Base-by-base conservation (phyloP, 1,284 basidiomycete species). In the Neonothopanus nambi region DNA sequence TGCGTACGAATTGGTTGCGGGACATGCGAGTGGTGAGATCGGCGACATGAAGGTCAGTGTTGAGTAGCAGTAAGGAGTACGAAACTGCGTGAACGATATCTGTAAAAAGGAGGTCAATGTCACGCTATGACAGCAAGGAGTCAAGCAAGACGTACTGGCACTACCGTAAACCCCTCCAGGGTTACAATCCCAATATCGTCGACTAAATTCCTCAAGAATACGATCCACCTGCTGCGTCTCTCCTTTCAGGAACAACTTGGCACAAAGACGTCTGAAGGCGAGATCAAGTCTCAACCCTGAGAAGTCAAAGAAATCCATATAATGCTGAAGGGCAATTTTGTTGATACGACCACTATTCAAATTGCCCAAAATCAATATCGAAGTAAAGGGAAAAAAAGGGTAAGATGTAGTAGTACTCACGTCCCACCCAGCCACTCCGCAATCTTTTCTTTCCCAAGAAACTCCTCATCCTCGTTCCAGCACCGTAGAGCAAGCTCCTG, bases 141-240 rank as follows among this genome's bases (percentile, higher is more conserved):
- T 18, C 20, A 49, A 45, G 17, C 46, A 53, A 33, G 48, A 67
- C 89, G 66, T 63, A 93, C 93, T 89, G 4, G 91, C 78, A 59
- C 85, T 91, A 26, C 92, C 91, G 67, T 91, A 95, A 6, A 93
- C 65, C 21, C 84, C 82, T 2, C 74, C 75, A 0, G 91, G 88
- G 67, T 99, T 98, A 67, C 93, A 95, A 48, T 94, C 87, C 81
- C 87, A 95, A 70, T 91, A 99, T 7, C 93, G 82, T 42, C 85
- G 77, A 58, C 90, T 91, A 64, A 99, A 98, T 57, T 89, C 89
- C 60, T 91, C 91, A 17, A 99, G 78, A 61, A 99, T 97, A 39
- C 96, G 87, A 70, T 99, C 97, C 36, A 99, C 89, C 71, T 98
- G 95, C 67, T 99, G 97, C 0, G 96, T 97, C 72, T 99, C 96